A percentile compares a stretch with the other conserved stretches of the same genome.
Evolutionary conservation across 495 filamentous ascomycete genomes (phyloP).

Genomic region (Podospora conica): DNA sequence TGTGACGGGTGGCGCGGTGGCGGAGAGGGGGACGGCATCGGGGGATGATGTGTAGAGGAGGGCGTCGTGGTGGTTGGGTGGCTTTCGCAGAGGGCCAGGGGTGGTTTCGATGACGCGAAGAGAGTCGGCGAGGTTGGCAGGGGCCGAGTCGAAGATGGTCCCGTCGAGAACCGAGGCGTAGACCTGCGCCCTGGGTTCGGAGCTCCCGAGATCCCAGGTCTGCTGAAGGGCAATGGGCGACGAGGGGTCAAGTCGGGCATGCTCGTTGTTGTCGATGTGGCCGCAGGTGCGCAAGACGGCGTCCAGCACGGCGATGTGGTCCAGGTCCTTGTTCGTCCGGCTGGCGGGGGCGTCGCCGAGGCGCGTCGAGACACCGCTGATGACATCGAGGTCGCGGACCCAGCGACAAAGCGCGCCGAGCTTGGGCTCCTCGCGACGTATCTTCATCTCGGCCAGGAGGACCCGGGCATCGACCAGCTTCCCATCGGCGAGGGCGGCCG

Average conservation of each 20-base stretch:
- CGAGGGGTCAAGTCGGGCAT: constrained; percentile 6
- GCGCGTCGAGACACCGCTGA: constrained; percentile 34
- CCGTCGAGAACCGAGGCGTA: constrained; percentile 34
- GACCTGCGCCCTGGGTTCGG: constrained; percentile 15
- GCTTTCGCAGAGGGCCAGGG: constrained; percentile 39
- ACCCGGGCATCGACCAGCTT: constrained; percentile 38
- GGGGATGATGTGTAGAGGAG: constrained; percentile 37
- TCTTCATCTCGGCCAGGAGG: constrained; percentile 42
- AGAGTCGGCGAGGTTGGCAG: constrained; percentile 13
- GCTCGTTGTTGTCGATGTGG: constrained; percentile 28
- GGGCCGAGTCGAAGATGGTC: constrained; percentile 23
- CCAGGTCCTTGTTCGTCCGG: constrained; percentile 21
- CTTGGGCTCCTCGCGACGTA: constrained; percentile 36
- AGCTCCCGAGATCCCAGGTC: constrained; percentile 30
- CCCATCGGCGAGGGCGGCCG: constrained; percentile 38
- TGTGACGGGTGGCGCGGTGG: constrained; percentile 20
- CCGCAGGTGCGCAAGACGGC: constrained; percentile 37
- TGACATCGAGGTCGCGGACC: constrained; percentile 45
- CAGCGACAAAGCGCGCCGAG: constrained; percentile 44
- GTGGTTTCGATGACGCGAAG: constrained; percentile 41
- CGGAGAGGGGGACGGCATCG: constrained; percentile 30
- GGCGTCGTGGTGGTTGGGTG: constrained; percentile 42
- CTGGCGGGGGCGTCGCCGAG: not conserved
- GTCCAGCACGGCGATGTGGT: constrained; percentile 37
- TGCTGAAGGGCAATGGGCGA: constrained; percentile 29